Conservation (phyloP, 2,329 filamentous ascomycete genomes). For the Aspergillus ochraceus region DNA sequence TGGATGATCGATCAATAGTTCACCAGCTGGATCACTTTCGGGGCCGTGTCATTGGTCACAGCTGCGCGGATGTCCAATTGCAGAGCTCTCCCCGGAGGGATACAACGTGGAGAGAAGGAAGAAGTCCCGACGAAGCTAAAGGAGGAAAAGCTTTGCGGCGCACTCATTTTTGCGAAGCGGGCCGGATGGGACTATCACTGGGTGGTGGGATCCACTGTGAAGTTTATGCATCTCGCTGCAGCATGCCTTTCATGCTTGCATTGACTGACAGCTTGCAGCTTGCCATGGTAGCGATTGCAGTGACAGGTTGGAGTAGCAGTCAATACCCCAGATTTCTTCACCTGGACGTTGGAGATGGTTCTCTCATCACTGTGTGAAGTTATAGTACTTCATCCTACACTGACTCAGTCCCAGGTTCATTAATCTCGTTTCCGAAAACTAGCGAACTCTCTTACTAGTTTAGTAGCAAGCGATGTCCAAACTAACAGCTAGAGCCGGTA, state of each 20-base stretch:
- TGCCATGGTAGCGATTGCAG: too few species aligned
- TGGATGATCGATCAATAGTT: not conserved
- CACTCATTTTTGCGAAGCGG: not conserved
- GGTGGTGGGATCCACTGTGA: not conserved
- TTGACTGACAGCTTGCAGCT: not conserved
- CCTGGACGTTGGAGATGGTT: too few species aligned
- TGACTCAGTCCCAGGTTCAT: too few species aligned
- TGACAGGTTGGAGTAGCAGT: not conserved
- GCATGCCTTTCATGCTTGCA: not conserved
- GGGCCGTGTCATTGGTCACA: not conserved
- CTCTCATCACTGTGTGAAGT: too few species aligned
- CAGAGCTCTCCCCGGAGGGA: not conserved
- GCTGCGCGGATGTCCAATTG: not conserved
- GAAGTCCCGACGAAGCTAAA: not conserved
- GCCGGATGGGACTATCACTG: not conserved
- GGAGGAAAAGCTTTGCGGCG: not conserved
- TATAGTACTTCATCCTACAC: too few species aligned
- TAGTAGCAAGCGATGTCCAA: too few species aligned
- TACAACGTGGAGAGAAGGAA: not conserved
- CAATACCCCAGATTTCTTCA: too few species aligned
- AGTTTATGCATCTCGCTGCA: not conserved
- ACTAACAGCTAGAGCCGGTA: not conserved
- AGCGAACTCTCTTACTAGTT: not conserved
- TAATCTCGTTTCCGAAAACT: not conserved
- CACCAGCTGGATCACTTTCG: not conserved